Evolutionary conservation across 345 rosid genomes (phyloP).

Genomic region (rapeseed (Brassica napus)): Da-Ae NC_063451.1:37372501-37373000

Average conservation of each 20-base stretch:
- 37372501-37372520: constrained; percentile 2
- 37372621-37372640: constrained; percentile 11
- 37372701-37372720: constrained; percentile 2
- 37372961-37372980: constrained; percentile 31
- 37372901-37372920: constrained; percentile 39
- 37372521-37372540: neutral
- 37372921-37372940: constrained; percentile 25
- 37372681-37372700: neutral
- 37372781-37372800: constrained; percentile 4
- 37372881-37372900: constrained; percentile 22
- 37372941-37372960: constrained; percentile 30
- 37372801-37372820: neutral
- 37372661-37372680: neutral
- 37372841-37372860: constrained; percentile 19
- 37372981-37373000: constrained; percentile 38
- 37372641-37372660: neutral
- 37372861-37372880: constrained; percentile 27
- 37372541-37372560: constrained; percentile 22
- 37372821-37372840: constrained; percentile 10
- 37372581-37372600: constrained; percentile 20
- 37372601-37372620: constrained; percentile 23
- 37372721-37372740: constrained; percentile 34
- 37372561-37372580: neutral
- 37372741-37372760: constrained; percentile 29
- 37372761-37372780: neutral